Evolutionary conservation across 2,329 filamentous ascomycete species (phyloP), one percentile per base, ranked within the genome.

Genomic region (Pestalotiopsis sp.): DNA sequence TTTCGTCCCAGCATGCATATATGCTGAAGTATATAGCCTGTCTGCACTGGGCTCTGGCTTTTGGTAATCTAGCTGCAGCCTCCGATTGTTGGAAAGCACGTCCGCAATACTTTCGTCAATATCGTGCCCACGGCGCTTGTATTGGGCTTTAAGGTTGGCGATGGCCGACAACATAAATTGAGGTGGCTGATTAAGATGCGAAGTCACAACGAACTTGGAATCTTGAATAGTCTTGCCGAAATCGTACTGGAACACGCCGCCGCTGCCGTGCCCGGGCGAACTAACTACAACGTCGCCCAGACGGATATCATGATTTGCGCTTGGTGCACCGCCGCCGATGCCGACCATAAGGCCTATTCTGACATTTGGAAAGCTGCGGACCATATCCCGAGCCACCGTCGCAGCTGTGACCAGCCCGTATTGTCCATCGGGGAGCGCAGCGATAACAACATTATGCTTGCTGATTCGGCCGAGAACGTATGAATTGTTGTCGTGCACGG

Each of bases 281-380:
- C 76, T 76, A 23, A 80, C 77, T 0, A 78, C 77, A 36, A 80
- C 64, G 41, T 80, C 77, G 0, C 78, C 77, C 2, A 80, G 73
- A 61, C 25, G 25, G 4, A 27, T 27, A 27, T 27, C 25, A 4
- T 79, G 76, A 9, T 76, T 59, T 49, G 70, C 69, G 69, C 68
- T 80, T 78, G 76, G 75, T 6, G 70, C 74, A 7, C 77, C 78
- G n/a, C 77, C 77, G 13, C 74, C 77, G 11, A 78, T 77, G 11
- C 79, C 79, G 7, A 81, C 78, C 70, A 81, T 73, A 9, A 81
- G 63, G 1, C 74, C 74, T 13, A 78, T 65, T 7, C 74, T 70
- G 2, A 81, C 25, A 45, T 72, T 71, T 3, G 73, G 71, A 64
- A 78, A 80, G 66, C 67, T 78, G 12, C 69, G 70, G 6, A 72